Percentiles rank a stretch among this genome's conserved stretches.
Conservation (phyloP, 352 stramenopile genomes). For the Lagenidium giganteum region DNA sequence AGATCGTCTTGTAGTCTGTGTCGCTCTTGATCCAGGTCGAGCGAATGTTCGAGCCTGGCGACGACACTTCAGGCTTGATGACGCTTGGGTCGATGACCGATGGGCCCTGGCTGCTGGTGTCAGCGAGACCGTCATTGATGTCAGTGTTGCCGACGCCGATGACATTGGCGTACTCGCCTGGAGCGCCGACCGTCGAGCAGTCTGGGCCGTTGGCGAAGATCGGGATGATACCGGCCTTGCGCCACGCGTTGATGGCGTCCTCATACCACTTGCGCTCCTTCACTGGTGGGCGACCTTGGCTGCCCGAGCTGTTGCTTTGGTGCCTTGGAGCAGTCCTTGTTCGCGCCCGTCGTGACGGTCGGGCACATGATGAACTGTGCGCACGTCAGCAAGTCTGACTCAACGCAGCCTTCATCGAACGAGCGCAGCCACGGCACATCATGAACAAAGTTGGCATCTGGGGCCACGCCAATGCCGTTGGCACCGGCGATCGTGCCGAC, state of each 20-base stretch:
- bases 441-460: constrained; percentile 18
- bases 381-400: constrained; percentile 18
- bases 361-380: constrained; percentile 28
- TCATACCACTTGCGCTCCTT: constrained; percentile 12
- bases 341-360: constrained; percentile 13
- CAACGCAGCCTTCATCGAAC: constrained; percentile 7
- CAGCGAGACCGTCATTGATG: constrained; percentile 8
- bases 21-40: constrained; percentile 9
- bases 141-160: constrained; percentile 21
- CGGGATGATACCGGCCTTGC: constrained; percentile 18
- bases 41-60: constrained; percentile 3
- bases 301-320: constrained; percentile 23
- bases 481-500: constrained; percentile 8
- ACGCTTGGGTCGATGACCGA: constrained; percentile 4
- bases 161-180: constrained; percentile 19
- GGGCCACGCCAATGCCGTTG: constrained; percentile 19
- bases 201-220: constrained; percentile 16
- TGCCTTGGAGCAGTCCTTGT: constrained; percentile 17
- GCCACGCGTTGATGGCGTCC: constrained; percentile 13
- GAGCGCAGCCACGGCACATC: constrained; percentile 19
- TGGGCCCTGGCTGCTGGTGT: constrained; percentile 16
- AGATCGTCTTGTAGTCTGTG: constrained; percentile 14
- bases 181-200: constrained; percentile 10
- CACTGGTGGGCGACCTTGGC: background rate
- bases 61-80: constrained; percentile 23